Conservation (phyloP, 352 stramenopile genomes). For the Nothophytophthora sp. region DNA sequence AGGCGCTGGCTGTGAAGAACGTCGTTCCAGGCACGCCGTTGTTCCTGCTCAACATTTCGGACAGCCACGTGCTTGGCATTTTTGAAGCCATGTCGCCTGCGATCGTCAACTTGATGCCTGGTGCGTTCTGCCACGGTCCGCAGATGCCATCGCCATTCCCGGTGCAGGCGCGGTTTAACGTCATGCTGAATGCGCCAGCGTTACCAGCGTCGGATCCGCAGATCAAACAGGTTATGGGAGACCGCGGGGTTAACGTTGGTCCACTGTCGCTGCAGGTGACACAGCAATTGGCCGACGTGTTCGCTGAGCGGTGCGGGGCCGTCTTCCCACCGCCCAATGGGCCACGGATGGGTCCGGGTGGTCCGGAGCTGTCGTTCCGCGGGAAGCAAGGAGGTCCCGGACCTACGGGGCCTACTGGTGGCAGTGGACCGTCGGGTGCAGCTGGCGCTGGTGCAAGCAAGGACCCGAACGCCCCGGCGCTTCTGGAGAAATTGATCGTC, state of each 20-base stretch:
- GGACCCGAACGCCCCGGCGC: slow-evolving; percentile 29
- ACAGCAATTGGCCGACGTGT: slow-evolving; percentile 73
- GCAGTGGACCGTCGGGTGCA: slow-evolving; percentile 5
- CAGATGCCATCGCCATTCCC: slow-evolving; percentile 66
- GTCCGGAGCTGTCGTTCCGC: slow-evolving; percentile 17
- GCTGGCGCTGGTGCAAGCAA: slow-evolving; percentile 24
- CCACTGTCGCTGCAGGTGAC: slow-evolving; percentile 65
- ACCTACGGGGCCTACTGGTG: slow-evolving; percentile 11
- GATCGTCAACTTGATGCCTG: slow-evolving; percentile 78
- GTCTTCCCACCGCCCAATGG: slow-evolving; percentile 46
- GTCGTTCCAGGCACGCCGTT: slow-evolving; percentile 78
- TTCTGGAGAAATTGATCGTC: slow-evolving; percentile 78
- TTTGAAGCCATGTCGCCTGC: slow-evolving; percentile 83
- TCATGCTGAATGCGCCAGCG: slow-evolving; percentile 72
- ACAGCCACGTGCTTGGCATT: slow-evolving; percentile 82
- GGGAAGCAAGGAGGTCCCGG: slow-evolving; percentile 9
- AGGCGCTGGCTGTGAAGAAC: slow-evolving; percentile 57
- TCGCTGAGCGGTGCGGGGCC: slow-evolving; percentile 60
- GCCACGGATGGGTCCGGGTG: slow-evolving; percentile 19
- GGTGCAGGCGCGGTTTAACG: slow-evolving; percentile 72
- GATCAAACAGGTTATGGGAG: slow-evolving; percentile 71
- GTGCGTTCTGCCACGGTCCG: slow-evolving; percentile 63
- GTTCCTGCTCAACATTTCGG: slow-evolving; percentile 86
- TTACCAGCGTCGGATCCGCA: slow-evolving; percentile 68
- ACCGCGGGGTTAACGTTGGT: slow-evolving; percentile 56